Percentiles rank a stretch among this genome's conserved stretches.
Evolutionary conservation across 345 rosid genomes (phyloP).

Genomic region (Lepidium didymum): DNA sequence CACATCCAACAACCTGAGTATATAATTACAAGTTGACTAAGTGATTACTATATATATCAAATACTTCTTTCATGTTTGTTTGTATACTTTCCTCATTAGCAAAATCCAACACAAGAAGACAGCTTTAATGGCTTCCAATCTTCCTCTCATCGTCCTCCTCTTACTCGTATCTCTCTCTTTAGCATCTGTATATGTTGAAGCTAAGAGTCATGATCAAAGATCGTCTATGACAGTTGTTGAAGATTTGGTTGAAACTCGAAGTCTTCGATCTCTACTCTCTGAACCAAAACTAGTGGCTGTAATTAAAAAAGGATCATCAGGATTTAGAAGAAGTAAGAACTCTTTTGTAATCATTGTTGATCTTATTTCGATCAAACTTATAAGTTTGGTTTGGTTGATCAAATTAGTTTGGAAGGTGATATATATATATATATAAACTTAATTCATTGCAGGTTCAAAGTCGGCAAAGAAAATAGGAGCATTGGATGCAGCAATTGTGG

Average conservation of each 20-base stretch:
- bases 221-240: background rate
- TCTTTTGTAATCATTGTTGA: no score
- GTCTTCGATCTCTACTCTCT: background rate
- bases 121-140: constrained; percentile 9
- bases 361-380: background rate
- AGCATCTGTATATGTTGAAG: background rate
- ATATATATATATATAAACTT: background rate
- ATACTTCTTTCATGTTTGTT: background rate
- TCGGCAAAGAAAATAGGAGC: background rate
- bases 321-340: background rate
- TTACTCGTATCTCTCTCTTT: background rate
- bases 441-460: background rate
- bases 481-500: background rate
- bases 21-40: background rate
- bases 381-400: no score
- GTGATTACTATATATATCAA: background rate
- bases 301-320: background rate
- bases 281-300: background rate
- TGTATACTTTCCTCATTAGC: background rate
- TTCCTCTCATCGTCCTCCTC: background rate
- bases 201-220: background rate
- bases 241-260: background rate
- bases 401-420: background rate
- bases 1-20: background rate
- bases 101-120: background rate